Base-by-base conservation (phyloP, 83 land plant species). In the Picea abies region DNA sequence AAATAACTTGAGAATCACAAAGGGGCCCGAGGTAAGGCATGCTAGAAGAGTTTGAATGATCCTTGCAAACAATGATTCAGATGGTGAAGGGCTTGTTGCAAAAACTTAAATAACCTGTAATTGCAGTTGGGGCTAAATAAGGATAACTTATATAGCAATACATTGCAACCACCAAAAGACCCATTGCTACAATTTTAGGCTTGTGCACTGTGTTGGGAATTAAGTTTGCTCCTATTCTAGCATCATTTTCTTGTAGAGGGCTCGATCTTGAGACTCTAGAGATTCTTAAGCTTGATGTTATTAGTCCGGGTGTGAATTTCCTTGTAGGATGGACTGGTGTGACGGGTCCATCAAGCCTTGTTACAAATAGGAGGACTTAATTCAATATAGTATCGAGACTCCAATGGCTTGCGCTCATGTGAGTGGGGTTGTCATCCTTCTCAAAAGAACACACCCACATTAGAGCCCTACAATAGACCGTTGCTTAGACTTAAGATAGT, bases 361-460 rank as follows among this genome's bases (percentile, higher is more conserved):
- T 4, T 12, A 84, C 80, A 3, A 63, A 16, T 64, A 35, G 84
- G 61, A 37, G 70, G 35, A 77, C 66, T 4, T 10, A 65, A n/a
- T 84, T 79, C 83, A 84, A 80, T 52, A 64, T 84, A 35, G n/a
- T 84, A 10, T 84, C 86, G 85, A 85, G 41, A 84, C 86, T 41
- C 76, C 84, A n/a, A 83, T 83, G 84, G 63, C 84, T 56, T 83
- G 84, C 49, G 82, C 84, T 23, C 84, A 83, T 76, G 67, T 77
- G 25, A 58, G 67, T 44, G 84, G 84, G 8, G 66, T 83, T 25
- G 82, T 83, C 11, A 66, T 82, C 5, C 84, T 83, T 3, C 84
- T 83, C 52, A 83, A 76, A 60, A 62, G 63, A 3, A 82, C 84
- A 25, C 84, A 83, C 68, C 84, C 49, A 47, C 9, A 47, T 4